Evolutionary conservation across 2,329 filamentous ascomycete genomes (phyloP), one percentile per base, ranked within the genome.

Genomic region (Microcyclospora pomicola): DNA sequence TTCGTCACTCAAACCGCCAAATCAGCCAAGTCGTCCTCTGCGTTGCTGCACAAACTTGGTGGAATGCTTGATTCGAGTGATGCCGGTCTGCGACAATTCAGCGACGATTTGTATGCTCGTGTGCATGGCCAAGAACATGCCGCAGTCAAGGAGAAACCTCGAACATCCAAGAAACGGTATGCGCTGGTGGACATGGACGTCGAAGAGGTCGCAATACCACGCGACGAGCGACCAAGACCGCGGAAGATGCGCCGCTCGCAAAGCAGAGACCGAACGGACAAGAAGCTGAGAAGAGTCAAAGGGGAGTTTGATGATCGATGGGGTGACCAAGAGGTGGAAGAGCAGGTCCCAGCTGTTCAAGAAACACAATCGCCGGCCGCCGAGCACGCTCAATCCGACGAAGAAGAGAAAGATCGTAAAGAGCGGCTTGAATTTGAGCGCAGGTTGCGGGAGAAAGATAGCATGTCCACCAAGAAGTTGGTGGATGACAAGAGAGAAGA

Each of bases 391-490:
- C 19, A 5, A 7, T 24, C 19, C 19, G 57, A 61, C 14, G 54
- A 54, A 15, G 55, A 58, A 35, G 58, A 75, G 49, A 72, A 71
- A 41, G 84, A 92, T 55, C 69, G 79, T 14, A 74, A 73, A 45
- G 85, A 92, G 55, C 71, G 81, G 31, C 80, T 87, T 42, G 83
- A 81, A 13, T 87, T 92, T 47, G 75, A 83, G n/a, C 78, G 79
- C 49, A 69, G 84, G 11, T 58, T 92, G 38, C 77, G 73, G 34
- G 75, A 76, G 33, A 82, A 81, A 53, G 82, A 91, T 51, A 71
- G 75, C 14, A 72, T 72, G 13, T 75, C 72, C 35, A 77, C 78
- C 0, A 86, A 82, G 57, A 82, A 81, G 49, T 61, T 77, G 7
- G 69, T 76, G 2, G 73, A 77, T 50, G 72, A 78, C 50, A 63